Percentiles rank a stretch among this genome's conserved stretches.
phyloP scores from a whole-genome alignment of 352 stramenopile species.

The Globisporangium middletonii region DNA sequence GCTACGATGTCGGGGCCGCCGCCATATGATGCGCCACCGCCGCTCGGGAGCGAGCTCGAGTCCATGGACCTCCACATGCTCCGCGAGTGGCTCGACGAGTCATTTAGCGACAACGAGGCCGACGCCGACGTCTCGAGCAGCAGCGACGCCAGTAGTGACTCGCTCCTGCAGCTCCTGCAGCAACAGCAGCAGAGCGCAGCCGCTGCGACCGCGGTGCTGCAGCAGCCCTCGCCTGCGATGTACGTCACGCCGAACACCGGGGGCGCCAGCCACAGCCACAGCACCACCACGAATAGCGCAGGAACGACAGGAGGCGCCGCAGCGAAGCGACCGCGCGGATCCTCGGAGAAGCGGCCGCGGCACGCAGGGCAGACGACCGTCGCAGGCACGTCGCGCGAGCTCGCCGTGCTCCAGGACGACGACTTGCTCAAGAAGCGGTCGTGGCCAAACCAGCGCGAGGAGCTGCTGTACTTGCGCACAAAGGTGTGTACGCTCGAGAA shows the following conservation, averaged over 20 bases:
- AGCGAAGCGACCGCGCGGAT: constrained; percentile 2
- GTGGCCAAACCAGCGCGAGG: constrained; percentile 16
- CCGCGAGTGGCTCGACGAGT: constrained; percentile 14
- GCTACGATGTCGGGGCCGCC: not conserved
- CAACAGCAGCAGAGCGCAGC: constrained; percentile 2
- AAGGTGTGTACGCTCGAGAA: constrained; percentile 16
- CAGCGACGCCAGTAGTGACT: constrained; percentile 5
- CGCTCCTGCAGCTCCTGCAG: constrained; percentile 9
- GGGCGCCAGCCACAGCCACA: not conserved
- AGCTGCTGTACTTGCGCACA: constrained; percentile 13
- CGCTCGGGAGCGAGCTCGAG: constrained; percentile 7
- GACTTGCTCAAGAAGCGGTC: constrained; percentile 8
- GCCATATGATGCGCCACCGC: not conserved
- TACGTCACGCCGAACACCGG: not conserved
- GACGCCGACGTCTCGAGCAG: constrained; percentile 5
- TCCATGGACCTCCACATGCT: constrained; percentile 14
- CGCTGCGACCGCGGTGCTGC: not conserved
- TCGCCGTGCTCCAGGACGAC: not conserved
- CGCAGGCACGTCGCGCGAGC: not conserved
- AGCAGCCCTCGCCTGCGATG: not conserved
- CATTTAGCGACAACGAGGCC: constrained; percentile 11
- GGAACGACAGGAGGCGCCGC: not conserved
- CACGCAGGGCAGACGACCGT: not conserved
- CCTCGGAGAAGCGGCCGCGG: not conserved
- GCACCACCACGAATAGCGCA: not conserved